phyloP scores from a whole-genome alignment of 2,329 filamentous ascomycete genomes.

The Diaporthe humulicola region DNA sequence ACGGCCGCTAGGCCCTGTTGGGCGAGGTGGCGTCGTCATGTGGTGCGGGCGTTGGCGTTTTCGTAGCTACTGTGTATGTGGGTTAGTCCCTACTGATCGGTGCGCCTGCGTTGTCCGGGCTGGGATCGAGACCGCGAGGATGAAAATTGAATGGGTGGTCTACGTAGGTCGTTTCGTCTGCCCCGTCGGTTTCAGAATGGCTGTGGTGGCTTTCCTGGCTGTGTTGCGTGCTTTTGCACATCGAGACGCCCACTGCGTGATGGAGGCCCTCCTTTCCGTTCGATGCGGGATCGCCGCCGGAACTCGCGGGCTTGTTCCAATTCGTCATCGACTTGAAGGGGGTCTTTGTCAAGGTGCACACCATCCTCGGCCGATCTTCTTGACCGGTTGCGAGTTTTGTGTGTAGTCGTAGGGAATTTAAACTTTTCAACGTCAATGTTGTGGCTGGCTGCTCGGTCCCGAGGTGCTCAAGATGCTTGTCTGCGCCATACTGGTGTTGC shows the following conservation, averaged over 20 bases:
- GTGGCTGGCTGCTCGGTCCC: constrained; percentile 9
- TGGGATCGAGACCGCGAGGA: not conserved
- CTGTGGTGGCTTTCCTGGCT: not conserved
- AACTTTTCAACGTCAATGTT: not conserved
- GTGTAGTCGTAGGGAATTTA: not conserved
- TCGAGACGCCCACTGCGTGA: too few relatives aligned
- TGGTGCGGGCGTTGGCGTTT: constrained; percentile 9
- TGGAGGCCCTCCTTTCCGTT: too few relatives aligned
- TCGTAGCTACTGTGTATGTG: too few relatives aligned
- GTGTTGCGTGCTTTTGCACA: not conserved
- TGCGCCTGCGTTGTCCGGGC: not conserved
- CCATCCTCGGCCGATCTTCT: constrained; percentile 6
- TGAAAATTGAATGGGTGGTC: not conserved
- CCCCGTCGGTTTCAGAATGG: not conserved
- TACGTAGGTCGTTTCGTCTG: not conserved
- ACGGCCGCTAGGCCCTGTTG: constrained; percentile 12
- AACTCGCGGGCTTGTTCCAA: not conserved
- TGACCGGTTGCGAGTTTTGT: constrained; percentile 14
- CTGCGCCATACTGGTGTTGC: not conserved
- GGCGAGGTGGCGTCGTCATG: constrained; percentile 21
- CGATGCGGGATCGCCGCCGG: too few relatives aligned
- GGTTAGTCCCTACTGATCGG: constrained; percentile 2
- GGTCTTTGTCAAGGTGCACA: not conserved
- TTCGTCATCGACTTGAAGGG: not conserved
- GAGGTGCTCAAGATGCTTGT: not conserved